Evolutionary conservation across 2,329 filamentous ascomycete species (phyloP).

Genomic region (Amauroascus verrucosus): DNA sequence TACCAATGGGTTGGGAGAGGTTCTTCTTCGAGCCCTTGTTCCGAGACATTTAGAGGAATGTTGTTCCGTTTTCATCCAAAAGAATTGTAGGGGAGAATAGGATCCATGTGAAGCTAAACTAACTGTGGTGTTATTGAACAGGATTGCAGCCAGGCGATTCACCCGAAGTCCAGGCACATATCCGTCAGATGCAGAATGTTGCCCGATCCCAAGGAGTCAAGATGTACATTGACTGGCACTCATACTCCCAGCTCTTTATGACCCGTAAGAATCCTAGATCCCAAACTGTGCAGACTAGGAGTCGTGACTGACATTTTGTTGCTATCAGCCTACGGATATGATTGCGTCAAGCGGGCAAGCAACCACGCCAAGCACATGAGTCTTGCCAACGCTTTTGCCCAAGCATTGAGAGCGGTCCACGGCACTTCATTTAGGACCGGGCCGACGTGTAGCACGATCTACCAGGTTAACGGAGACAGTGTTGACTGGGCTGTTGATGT

Average conservation of each 20-base stretch:
- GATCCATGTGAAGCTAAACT: background rate
- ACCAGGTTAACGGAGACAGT: conserved; percentile 37
- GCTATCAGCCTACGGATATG: conserved; percentile 46
- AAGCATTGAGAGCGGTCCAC: conserved; percentile 48
- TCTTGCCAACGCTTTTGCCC: conserved; percentile 41
- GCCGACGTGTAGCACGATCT: conserved; percentile 51
- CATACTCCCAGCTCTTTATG: conserved; percentile 51
- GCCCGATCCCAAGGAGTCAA: conserved; percentile 43
- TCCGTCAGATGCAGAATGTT: conserved; percentile 39
- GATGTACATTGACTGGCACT: conserved; percentile 56
- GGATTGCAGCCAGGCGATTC: conserved; percentile 38
- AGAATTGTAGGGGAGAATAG: background rate
- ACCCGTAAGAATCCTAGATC: conserved; percentile 23
- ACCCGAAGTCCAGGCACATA: conserved; percentile 45
- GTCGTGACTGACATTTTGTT: background rate
- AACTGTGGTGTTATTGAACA: background rate
- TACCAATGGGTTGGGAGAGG: conserved; percentile 41
- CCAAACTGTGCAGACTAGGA: background rate
- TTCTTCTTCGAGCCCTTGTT: conserved; percentile 44
- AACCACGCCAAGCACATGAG: conserved; percentile 42
- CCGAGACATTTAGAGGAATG: conserved; percentile 37
- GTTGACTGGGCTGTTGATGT: conserved; percentile 41
- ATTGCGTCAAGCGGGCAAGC: conserved; percentile 40
- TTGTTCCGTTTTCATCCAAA: background rate
- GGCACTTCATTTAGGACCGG: conserved; percentile 35